Conservation (phyloP, 768 basidiomycete genomes). For the Boletus bicolor region DNA sequence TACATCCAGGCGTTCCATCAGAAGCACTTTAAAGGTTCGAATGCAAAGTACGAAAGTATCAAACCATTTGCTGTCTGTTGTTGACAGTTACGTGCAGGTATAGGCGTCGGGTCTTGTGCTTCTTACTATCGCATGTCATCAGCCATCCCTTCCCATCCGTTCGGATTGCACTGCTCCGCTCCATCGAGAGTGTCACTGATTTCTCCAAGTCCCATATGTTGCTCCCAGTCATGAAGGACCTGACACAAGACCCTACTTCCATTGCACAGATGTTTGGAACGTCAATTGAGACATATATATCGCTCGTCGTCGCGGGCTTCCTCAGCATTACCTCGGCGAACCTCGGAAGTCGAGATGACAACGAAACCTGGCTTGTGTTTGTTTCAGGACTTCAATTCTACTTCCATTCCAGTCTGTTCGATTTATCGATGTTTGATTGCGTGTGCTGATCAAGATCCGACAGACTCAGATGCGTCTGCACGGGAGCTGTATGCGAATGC, state of each 20-base stretch:
- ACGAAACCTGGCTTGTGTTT: constrained; percentile 51
- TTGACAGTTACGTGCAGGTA: constrained; percentile 42
- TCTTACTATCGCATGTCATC: constrained; percentile 74
- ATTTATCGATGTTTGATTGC: neutral
- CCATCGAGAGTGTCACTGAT: constrained; percentile 41
- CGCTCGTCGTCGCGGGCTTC: constrained; percentile 45
- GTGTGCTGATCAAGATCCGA: neutral
- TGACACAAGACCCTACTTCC: constrained; percentile 27
- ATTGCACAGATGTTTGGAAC: constrained; percentile 37
- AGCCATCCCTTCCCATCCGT: constrained; percentile 48
- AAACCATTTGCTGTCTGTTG: constrained; percentile 32
- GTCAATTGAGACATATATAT: constrained; percentile 33
- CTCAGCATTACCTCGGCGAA: constrained; percentile 43
- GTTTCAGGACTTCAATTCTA: constrained; percentile 40
- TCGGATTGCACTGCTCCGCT: constrained; percentile 52
- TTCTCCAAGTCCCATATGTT: constrained; percentile 50
- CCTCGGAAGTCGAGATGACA: constrained; percentile 42
- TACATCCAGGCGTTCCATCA: constrained; percentile 62
- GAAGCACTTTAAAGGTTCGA: constrained; percentile 46
- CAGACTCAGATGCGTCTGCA: constrained; percentile 40
- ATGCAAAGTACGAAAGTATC: constrained; percentile 40
- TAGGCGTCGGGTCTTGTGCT: constrained; percentile 70
- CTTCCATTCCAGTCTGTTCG: constrained; percentile 45
- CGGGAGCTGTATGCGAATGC: constrained; percentile 41
- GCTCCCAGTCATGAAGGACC: constrained; percentile 50